Conservation (phyloP, 2,329 filamentous ascomycete genomes). For the Atkinsonella texensis region DNA sequence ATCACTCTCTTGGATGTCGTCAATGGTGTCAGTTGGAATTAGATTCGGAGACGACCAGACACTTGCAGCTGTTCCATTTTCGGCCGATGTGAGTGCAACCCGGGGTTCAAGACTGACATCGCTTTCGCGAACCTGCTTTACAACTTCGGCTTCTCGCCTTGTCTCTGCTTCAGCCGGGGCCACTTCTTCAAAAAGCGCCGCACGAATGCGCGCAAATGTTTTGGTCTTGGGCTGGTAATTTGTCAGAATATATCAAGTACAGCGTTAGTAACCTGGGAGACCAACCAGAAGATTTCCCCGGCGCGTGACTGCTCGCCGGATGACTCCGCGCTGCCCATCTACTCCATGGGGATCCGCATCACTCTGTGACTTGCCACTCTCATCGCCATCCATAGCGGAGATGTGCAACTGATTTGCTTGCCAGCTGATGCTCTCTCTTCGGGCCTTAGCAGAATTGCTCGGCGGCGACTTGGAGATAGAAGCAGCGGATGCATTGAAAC, state of each 20-base stretch:
- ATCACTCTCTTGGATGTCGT: conserved; percentile 59
- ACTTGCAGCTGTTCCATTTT: conserved; percentile 39
- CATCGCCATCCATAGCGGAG: conserved; percentile 57
- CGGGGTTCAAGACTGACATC: conserved; percentile 52
- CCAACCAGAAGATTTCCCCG: conserved; percentile 75
- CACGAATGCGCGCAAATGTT: conserved; percentile 84
- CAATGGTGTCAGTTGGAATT: conserved; percentile 50
- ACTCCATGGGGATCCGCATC: conserved; percentile 35
- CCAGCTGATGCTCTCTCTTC: conserved; percentile 81
- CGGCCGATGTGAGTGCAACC: conserved; percentile 25
- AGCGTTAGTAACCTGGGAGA: neutral
- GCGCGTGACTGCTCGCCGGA: conserved; percentile 71
- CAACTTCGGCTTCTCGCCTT: conserved; percentile 84
- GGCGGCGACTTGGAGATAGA: conserved; percentile 65
- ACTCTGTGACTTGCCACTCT: conserved; percentile 55
- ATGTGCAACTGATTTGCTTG: conserved; percentile 83
- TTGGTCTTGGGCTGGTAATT: conserved; percentile 75
- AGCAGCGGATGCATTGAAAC: conserved; percentile 32
- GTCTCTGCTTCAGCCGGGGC: conserved; percentile 82
- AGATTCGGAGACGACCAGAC: conserved; percentile 59
- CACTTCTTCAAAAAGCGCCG: conserved; percentile 77
- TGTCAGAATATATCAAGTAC: neutral
- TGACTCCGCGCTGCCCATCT: conserved; percentile 59
- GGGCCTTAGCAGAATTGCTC: conserved; percentile 35
- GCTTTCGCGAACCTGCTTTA: conserved; percentile 86